A percentile compares a stretch with the other conserved stretches of the same genome.
Conservation (phyloP, 108 stramenopile species). For the Cyclotella distinguenda region DNA sequence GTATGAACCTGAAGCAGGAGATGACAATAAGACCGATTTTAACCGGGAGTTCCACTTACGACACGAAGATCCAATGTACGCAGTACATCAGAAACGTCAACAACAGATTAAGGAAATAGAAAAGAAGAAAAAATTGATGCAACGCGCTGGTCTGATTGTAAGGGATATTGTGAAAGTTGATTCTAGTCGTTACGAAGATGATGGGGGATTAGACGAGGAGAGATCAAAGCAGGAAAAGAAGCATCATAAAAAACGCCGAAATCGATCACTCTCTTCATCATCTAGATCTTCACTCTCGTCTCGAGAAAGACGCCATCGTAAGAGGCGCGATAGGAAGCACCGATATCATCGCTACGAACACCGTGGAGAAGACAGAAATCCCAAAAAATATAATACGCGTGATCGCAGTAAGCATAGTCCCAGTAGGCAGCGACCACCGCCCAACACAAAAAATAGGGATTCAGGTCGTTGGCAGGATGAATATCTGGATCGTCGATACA, state of each 20-base stretch:
- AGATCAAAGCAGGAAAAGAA: constrained; percentile 12
- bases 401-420: constrained; percentile 3
- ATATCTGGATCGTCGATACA: too few species aligned
- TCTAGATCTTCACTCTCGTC: constrained; percentile 12
- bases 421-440: background rate
- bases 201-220: background rate
- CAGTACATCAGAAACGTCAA: constrained; percentile 52
- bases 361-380: background rate
- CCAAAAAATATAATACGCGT: background rate
- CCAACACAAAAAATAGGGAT: constrained; percentile 46
- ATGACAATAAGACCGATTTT: constrained; percentile 33
- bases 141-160: constrained; percentile 53
- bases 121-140: constrained; percentile 63
- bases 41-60: constrained; percentile 76
- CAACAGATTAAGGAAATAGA: constrained; percentile 52
- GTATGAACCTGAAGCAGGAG: constrained; percentile 1
- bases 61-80: constrained; percentile 85
- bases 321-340: constrained; percentile 3
- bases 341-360: background rate
- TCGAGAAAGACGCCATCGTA: background rate
- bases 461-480: constrained; percentile 59
- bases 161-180: background rate
- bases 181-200: too few species aligned
- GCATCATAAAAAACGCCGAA: constrained; percentile 6
- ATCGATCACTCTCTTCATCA: constrained; percentile 5